Base-by-base conservation (phyloP, 1,284 basidiomycete species). In the Schizophyllum amplum region DNA sequence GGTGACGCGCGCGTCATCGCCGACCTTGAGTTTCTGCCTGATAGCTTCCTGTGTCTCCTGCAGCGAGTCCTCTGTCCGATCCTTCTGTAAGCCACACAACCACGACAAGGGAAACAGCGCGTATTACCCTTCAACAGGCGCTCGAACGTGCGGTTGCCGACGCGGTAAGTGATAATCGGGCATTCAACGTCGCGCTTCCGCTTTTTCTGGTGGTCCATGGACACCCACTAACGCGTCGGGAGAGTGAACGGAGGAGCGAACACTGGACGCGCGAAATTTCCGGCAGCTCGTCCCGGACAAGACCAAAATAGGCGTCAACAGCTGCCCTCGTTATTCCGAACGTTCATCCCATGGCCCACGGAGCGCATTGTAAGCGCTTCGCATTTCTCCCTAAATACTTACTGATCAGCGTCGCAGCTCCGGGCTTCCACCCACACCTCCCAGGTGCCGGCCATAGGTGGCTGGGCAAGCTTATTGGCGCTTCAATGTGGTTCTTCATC, bases 401-500 rank as follows among this genome's bases (percentile, higher is more conserved):
- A 21, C 55, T 51, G 55, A 56, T 64, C 57, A 24, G 13, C 26
- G 15, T 33, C 51, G 53, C 51, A 83, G 83, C 75, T 61, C 73
- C 82, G 74, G 92, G 90, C 65, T 94, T 93, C 67, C 78, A 92
- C 71, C 92, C 92, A 47, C 91, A 92, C 70, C 77, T 92, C 47
- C 90, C 92, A 47, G 84, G 87, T 22, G 77, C 85, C 65, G 81
- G 79, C 67, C 83, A 93, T 72, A 83, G 81, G 60, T 82, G 92
- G 69, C 79, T 94, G 33, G 82, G 89, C 47, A 94, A 94, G 72
- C 82, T 84, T 54, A 77, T 96, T 57, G 94, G 93, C 58, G 93
- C 92, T 46, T 83, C 86, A 48, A 96, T 96, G 93, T 96, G 92
- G 92, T 96, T 96, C 84, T 97, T 94, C 80, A 91, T 96, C 71